Base-by-base conservation (phyloP, 2,329 filamentous ascomycete species). In the Thermothelomyces thermophilus region DNA sequence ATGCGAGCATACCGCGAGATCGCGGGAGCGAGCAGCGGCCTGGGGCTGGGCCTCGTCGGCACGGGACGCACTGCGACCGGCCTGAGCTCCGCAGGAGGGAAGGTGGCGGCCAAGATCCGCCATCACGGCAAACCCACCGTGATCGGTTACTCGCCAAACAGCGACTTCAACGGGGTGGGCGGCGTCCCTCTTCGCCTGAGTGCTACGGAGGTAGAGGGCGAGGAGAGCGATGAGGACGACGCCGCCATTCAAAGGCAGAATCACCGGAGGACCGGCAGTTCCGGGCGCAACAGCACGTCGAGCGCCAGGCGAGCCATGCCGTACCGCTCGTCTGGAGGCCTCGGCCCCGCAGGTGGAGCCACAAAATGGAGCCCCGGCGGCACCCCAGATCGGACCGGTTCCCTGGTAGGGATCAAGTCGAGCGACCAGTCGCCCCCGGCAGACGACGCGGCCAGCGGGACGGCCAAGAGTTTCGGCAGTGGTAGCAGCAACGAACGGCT, bases 121-220 rank as follows among this genome's bases (percentile, higher is more conserved):
- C 90, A 95, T 65, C 87, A 91, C 65, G 85, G 86, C 56, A 90
- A 91, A 64, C 83, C 83, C 8, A 86, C 83, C 36, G 80, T 88
- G 3, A 82, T 87, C 8, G 84, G 87, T 34, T 95, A 94, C 66
- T 83, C 83, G 9, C 84, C 87, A 2, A 85, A 84, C 39, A 80
- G 75, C 50, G 90, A 91, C 50, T 86, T 88, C 53, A 86, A 81
- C 35, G 81, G 80, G 35, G 79, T 84, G 1, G 80, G 84, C 35
- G 90, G 89, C 48, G 90, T 97, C 34, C 93, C 93, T 2, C 82
- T 96, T 68, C 84, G 93, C 37, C 75, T 98, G 55, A 95, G 88
- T 65, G 91, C 93, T n/a, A 94, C 87, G 44, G 93, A 98, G 67
- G 87, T 97, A 13, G 90, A 95, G 61, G 89, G 87, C 58, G 90